Conservation (phyloP, 768 basidiomycete genomes). For the Mycena epipterygia region DNA sequence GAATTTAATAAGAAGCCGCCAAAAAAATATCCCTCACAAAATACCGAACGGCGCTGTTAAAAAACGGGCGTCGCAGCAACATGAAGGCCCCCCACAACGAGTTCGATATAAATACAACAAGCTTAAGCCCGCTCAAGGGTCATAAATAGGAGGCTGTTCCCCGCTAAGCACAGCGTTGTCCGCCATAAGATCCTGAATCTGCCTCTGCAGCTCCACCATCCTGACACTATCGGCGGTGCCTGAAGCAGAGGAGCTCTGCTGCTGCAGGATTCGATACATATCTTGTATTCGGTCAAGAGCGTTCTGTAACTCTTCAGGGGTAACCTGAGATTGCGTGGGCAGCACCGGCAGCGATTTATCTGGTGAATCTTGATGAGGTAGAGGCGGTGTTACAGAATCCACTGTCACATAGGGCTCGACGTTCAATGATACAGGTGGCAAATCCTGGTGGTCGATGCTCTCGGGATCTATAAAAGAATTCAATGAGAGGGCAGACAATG, state of each 20-base stretch:
- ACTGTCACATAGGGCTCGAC: background rate
- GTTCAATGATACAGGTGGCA: background rate
- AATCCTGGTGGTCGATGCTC: background rate
- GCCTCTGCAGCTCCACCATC: conserved; percentile 21
- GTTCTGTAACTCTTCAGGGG: conserved; percentile 7
- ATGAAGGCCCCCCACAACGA: background rate
- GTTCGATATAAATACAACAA: background rate
- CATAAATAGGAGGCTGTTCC: conserved; percentile 14
- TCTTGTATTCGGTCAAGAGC: conserved; percentile 26
- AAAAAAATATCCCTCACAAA: no score
- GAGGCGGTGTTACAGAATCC: background rate
- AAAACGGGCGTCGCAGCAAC: no score
- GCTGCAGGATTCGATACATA: conserved; percentile 14
- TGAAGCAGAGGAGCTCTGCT: background rate
- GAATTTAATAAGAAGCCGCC: no score
- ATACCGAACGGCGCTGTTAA: no score
- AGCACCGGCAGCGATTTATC: conserved; percentile 2
- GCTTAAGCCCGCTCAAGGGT: background rate
- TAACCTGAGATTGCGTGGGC: background rate
- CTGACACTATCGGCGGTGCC: background rate
- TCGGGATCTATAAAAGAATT: conserved; percentile 14
- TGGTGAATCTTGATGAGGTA: background rate
- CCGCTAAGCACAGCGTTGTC: conserved; percentile 23
- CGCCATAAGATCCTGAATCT: conserved; percentile 21
- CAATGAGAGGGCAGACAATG: background rate